Evolutionary conservation across 2,329 filamentous ascomycete genomes (phyloP).

Genomic region (Pseudogymnoascus sp.): DNA sequence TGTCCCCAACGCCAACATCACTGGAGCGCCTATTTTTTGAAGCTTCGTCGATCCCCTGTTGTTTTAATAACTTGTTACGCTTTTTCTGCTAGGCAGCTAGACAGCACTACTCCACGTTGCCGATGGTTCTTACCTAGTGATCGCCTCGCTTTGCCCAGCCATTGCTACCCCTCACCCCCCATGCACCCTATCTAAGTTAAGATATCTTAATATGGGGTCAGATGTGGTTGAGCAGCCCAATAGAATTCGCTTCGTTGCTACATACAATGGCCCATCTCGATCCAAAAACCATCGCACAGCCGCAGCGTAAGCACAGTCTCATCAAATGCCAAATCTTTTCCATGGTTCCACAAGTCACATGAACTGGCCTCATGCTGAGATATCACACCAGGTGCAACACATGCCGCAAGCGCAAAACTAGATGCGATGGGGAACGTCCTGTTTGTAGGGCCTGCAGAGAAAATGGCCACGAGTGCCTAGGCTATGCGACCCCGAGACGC

Average conservation of each 20-base stretch:
- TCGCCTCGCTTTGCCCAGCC: not conserved
- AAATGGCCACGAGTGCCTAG: slow-evolving; percentile 61
- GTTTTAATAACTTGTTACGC: too few species aligned
- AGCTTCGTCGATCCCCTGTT: too few species aligned
- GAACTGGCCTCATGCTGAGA: not conserved
- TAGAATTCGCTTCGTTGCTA: slow-evolving; percentile 28
- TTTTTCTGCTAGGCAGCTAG: too few species aligned
- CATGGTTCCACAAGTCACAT: not conserved
- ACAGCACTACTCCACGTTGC: slow-evolving; percentile 8
- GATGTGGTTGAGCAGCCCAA: slow-evolving; percentile 30
- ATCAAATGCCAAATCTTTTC: not conserved
- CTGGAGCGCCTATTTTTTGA: too few species aligned
- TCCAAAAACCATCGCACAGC: slow-evolving; percentile 10
- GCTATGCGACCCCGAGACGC: slow-evolving; percentile 46
- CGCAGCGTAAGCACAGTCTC: not conserved
- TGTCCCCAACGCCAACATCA: too few species aligned
- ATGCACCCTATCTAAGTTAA: not conserved
- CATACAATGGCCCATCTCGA: slow-evolving; percentile 20
- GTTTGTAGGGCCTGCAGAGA: slow-evolving; percentile 64
- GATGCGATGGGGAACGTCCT: slow-evolving; percentile 67
- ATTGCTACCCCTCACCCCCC: not conserved
- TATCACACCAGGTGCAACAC: slow-evolving; percentile 50
- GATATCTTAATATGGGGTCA: slow-evolving; percentile 38
- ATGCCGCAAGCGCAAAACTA: slow-evolving; percentile 68
- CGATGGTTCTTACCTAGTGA: not conserved